phyloP scores from a whole-genome alignment of 2,329 filamentous ascomycete genomes.

The Calonectria montana region DNA sequence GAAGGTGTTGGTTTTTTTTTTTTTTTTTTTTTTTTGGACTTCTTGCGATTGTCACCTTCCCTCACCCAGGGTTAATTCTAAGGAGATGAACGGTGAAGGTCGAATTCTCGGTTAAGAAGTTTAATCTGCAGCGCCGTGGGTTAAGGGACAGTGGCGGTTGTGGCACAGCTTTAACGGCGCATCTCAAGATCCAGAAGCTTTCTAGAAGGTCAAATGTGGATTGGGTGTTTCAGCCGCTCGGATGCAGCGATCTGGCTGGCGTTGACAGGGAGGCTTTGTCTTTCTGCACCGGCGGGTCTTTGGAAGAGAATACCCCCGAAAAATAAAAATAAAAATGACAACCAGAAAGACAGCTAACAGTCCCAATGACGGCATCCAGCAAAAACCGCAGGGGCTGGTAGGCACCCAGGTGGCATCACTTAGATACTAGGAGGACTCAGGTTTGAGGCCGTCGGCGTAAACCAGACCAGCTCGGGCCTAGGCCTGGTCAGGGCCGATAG shows the following conservation, averaged over 20 bases:
- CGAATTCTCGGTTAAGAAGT: constrained; percentile 6
- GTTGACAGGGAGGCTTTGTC: constrained; percentile 33
- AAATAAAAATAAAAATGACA: constrained; percentile 29
- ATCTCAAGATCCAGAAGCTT: constrained; percentile 38
- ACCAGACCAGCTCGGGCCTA: constrained; percentile 35
- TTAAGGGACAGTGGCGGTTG: constrained; percentile 10
- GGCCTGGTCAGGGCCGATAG: constrained; percentile 27
- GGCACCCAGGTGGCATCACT: constrained; percentile 31
- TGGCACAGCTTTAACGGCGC: constrained; percentile 22
- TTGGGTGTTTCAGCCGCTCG: constrained; percentile 39
- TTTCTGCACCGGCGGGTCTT: constrained; percentile 32
- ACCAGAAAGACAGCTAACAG: constrained; percentile 25
- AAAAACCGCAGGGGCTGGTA: constrained; percentile 17
- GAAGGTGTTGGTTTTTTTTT: not conserved
- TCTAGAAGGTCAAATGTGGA: constrained; percentile 42
- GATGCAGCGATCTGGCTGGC: constrained; percentile 31
- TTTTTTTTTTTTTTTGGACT: not conserved
- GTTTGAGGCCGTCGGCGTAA: constrained; percentile 42
- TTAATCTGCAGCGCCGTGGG: constrained; percentile 5
- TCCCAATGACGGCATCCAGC: constrained; percentile 35
- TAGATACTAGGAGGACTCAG: constrained; percentile 39
- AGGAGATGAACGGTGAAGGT: constrained; percentile 3
- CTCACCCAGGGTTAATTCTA: not conserved
- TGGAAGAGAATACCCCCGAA: constrained; percentile 39
- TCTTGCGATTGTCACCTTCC: not conserved